Conservation (phyloP, 2,329 filamentous ascomycete genomes). For the Salinomyces thailandicus region DNA sequence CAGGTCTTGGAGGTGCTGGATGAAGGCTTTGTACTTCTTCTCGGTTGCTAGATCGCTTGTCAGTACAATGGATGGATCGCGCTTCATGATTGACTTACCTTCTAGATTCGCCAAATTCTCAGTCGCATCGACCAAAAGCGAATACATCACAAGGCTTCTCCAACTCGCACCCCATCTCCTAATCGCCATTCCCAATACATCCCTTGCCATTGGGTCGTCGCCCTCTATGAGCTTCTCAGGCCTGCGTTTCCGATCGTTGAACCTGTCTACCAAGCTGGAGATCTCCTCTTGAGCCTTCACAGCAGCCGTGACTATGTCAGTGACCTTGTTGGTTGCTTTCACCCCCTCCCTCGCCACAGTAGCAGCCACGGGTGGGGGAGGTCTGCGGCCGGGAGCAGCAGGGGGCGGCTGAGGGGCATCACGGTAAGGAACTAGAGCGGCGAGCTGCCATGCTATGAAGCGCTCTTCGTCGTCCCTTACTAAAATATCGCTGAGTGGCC, state of each 20-base stretch:
- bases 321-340: slow-evolving; percentile 66
- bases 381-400: slow-evolving; percentile 38
- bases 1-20: slow-evolving; percentile 41
- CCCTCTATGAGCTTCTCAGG: slow-evolving; percentile 36
- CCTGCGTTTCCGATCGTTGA: slow-evolving; percentile 39
- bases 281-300: slow-evolving; percentile 55
- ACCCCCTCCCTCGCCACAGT: slow-evolving; percentile 66
- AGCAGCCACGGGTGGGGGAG: slow-evolving; percentile 48
- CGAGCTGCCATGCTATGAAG: slow-evolving; percentile 69
- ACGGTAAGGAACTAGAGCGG: slow-evolving; percentile 64
- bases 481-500: slow-evolving; percentile 29
- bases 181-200: slow-evolving; percentile 63
- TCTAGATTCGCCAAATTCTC: slow-evolving; percentile 29
- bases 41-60: slow-evolving; percentile 31
- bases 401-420: slow-evolving; percentile 35
- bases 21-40: slow-evolving; percentile 43
- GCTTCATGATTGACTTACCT: slow-evolving; percentile 28
- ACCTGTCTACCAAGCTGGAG: slow-evolving; percentile 45
- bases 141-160: slow-evolving; percentile 59
- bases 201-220: slow-evolving; percentile 40
- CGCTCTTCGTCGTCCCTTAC: slow-evolving; percentile 52
- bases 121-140: slow-evolving; percentile 53
- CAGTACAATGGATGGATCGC: slow-evolving; percentile 6
- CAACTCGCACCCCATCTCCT: slow-evolving; percentile 62
- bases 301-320: slow-evolving; percentile 55